phyloP scores from a whole-genome alignment of 768 basidiomycete genomes.

The Leccinellum luteum region DNA sequence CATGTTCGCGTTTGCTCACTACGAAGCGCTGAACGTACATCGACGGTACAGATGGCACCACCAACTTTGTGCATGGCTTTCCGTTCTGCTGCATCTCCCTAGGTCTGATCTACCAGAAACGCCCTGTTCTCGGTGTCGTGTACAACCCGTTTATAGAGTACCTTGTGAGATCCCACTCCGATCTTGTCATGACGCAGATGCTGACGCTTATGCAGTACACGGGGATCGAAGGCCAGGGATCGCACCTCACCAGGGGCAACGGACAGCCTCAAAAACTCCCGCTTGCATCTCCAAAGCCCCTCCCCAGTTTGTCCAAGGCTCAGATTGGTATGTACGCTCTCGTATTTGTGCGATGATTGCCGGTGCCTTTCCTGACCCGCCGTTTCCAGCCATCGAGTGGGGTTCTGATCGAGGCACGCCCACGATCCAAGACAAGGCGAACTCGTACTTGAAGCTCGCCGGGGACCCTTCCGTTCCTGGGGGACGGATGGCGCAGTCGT shows the following conservation, averaged over 20 bases:
- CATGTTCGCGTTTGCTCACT: not conserved
- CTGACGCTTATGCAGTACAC: conserved; percentile 52
- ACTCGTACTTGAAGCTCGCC: conserved; percentile 71
- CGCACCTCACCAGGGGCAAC: conserved; percentile 59
- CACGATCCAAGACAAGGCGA: conserved; percentile 55
- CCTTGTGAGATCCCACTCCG: conserved; percentile 42
- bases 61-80: conserved; percentile 85
- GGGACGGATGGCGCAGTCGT: conserved; percentile 82
- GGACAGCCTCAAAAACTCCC: conserved; percentile 59
- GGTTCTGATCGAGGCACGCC: conserved; percentile 68
- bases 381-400: conserved; percentile 73
- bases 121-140: conserved; percentile 86
- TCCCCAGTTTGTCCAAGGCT: conserved; percentile 67
- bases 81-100: conserved; percentile 90
- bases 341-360: not conserved
- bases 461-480: conserved; percentile 65
- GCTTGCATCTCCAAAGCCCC: conserved; percentile 57
- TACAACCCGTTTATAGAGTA: conserved; percentile 91
- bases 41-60: conserved; percentile 66
- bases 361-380: conserved; percentile 4
- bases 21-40: not conserved
- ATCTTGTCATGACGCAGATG: not conserved
- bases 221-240: conserved; percentile 75
- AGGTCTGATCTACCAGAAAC: conserved; percentile 79
- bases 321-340: conserved; percentile 51